Base-by-base conservation (phyloP, 139 green algal species). In the Auxenochlorella protothecoides region DNA sequence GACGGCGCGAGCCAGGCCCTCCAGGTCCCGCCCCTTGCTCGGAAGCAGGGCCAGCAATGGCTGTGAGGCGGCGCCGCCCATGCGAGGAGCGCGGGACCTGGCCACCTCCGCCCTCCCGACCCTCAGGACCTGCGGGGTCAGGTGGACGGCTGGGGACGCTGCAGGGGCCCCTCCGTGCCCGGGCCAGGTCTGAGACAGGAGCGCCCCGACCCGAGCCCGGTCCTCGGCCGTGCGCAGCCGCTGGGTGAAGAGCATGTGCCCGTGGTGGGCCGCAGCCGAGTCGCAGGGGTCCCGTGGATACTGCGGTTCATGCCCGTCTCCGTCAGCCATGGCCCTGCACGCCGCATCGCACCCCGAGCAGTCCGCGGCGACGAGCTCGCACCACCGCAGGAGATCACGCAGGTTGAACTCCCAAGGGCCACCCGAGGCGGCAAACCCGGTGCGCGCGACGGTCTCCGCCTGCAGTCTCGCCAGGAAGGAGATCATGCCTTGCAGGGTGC, bases 381-480 rank as follows among this genome's bases (percentile, higher is more conserved):
- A 97, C 94, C 94, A 99, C 51, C 95, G 83, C 75, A 98, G 83
- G 66, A 99, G 79, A 76, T 99, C 95, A 0, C 95, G 86, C 73
- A 99, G 82, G 78, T 99, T 99, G 85, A 99, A 99, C 77, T 99
- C 95, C 91, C 92, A 99, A 8, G 94, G 95, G 3, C 91, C 90
- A 2, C 95, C 94, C 6, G 81, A 74, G 0, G 74, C 69, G 0
- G 81, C 92, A 80, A 96, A 96, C 10, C 53, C 74, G 2, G n/a
- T 10, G 27, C 27, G 27, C 27, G 27, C 27, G 27, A 44, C 27
- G 27, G 27, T 44, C 27, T 81, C 87, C 0, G 78, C 53, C 62
- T 94, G 86, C 75, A 98, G 78, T 2, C 59, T 74, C 10, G 72
- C 59, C 57, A 96, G 82, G 70, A 95, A 89, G 12, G 55, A 66